phyloP scores from a whole-genome alignment of 352 stramenopile genomes.

The Pythium coloratum region DNA sequence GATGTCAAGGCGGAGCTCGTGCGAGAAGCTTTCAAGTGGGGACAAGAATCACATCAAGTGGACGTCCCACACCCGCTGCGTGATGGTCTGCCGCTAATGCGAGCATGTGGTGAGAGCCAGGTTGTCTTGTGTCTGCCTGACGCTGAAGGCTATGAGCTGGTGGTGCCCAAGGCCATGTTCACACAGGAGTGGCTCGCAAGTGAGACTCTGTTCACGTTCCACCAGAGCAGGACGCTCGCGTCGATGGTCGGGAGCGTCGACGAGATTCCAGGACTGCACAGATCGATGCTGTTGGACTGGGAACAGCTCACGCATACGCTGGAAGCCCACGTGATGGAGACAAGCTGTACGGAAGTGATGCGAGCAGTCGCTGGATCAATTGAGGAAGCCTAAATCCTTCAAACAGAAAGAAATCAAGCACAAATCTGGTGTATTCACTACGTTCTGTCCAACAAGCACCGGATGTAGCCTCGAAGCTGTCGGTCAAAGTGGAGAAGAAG shows the following conservation, averaged over 20 bases:
- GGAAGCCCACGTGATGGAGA: not conserved
- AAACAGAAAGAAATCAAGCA: no score
- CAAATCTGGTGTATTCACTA: no score
- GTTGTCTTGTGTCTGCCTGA: slow-evolving; percentile 23
- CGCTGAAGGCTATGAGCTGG: slow-evolving; percentile 22
- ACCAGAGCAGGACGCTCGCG: slow-evolving; percentile 12
- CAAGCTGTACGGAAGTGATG: not conserved
- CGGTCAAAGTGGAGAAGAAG: no score
- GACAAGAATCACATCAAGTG: not conserved
- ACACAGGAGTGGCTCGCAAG: slow-evolving; percentile 23
- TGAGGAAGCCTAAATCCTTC: not conserved
- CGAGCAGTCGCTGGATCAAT: not conserved
- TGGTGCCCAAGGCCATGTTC: slow-evolving; percentile 24
- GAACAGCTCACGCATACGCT: slow-evolving; percentile 1
- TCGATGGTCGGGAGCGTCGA: slow-evolving; percentile 20
- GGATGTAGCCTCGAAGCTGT: no score
- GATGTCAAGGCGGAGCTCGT: not conserved
- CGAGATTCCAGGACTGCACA: not conserved
- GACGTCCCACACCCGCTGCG: not conserved
- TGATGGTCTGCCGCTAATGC: slow-evolving; percentile 8
- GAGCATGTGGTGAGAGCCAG: slow-evolving; percentile 13
- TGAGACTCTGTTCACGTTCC: slow-evolving; percentile 20
- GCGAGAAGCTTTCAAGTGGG: not conserved
- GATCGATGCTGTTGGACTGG: slow-evolving; percentile 3
- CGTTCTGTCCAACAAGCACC: no score